These are phyloP conservation scores for Trichosanthes cucumerina DNA, from an alignment of 306 rosid genomes.

Conservation along the genomic window DNA sequence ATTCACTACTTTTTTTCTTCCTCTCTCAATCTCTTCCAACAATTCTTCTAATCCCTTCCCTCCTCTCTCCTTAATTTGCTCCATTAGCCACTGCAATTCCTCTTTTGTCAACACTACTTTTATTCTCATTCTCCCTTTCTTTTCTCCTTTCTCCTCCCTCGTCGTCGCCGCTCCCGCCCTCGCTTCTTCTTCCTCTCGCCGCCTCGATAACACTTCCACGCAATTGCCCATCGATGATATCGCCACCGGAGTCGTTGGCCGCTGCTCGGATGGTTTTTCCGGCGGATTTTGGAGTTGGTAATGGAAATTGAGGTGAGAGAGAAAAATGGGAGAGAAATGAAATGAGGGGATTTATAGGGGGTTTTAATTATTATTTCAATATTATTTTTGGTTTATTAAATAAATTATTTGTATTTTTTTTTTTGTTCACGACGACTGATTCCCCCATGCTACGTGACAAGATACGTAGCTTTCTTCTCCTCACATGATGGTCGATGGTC, in stretches of 20 bases:
- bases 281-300: not conserved
- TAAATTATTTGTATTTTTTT: not conserved
- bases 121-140: conserved; percentile 28
- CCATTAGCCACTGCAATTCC: conserved; percentile 39
- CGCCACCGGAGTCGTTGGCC: not conserved
- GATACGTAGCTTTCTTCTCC: not conserved
- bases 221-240: not conserved
- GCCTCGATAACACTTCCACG: not conserved
- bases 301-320: not conserved
- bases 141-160: conserved; percentile 11
- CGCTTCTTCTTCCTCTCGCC: conserved; percentile 5
- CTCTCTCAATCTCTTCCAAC: conserved; percentile 43
- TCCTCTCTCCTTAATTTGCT: conserved; percentile 33
- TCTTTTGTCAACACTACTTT: conserved; percentile 55
- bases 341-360: not conserved
- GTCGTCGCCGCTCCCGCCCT: not conserved
- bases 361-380: not conserved
- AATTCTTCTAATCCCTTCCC: conserved; percentile 45
- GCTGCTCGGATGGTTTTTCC: not conserved
- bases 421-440: not conserved
- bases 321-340: not conserved
- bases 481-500: not conserved
- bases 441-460: not conserved
- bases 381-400: not conserved
- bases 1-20: not conserved